A percentile compares a stretch with the other conserved stretches of the same genome.
Evolutionary conservation across 768 basidiomycete genomes (phyloP).

Genomic region (Suillus americanus): DNA sequence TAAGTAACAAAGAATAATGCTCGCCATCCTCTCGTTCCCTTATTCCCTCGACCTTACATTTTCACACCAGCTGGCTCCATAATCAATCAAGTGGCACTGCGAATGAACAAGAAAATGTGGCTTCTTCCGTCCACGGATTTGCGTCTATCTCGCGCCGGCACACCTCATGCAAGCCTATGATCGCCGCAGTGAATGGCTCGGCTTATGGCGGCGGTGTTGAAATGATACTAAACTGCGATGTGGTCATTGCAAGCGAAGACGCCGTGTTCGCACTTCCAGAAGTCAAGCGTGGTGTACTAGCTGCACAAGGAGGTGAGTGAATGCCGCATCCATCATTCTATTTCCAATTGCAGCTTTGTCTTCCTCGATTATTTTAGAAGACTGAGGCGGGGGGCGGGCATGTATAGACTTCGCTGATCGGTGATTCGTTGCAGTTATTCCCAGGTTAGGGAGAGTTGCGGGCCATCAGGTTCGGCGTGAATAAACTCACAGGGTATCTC

Average conservation of each 20-base stretch:
- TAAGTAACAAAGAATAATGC: slow-evolving; percentile 32
- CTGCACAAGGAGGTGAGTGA: slow-evolving; percentile 64
- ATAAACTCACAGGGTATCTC: slow-evolving; percentile 11
- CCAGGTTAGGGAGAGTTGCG: slow-evolving; percentile 59
- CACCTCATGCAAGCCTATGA: slow-evolving; percentile 64
- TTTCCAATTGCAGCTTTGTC: background rate
- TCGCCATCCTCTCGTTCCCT: background rate
- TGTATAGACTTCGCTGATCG: slow-evolving; percentile 16
- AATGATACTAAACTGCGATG: slow-evolving; percentile 72
- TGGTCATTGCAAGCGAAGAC: slow-evolving; percentile 66
- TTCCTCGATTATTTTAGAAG: slow-evolving; percentile 4
- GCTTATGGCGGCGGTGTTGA: slow-evolving; percentile 69
- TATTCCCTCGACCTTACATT: background rate
- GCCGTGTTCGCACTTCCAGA: slow-evolving; percentile 76
- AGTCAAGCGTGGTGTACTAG: slow-evolving; percentile 75
- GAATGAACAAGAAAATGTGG: slow-evolving; percentile 44
- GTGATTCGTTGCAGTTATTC: slow-evolving; percentile 50
- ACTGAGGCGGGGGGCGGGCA: slow-evolving; percentile 3
- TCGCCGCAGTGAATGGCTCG: slow-evolving; percentile 80
- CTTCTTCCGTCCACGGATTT: slow-evolving; percentile 56
- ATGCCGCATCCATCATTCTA: slow-evolving; percentile 1
- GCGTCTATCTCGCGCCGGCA: slow-evolving; percentile 70
- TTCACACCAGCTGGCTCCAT: slow-evolving; percentile 54
- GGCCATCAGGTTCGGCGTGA: slow-evolving; percentile 61
- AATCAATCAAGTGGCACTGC: slow-evolving; percentile 43